Conservation (phyloP, 73 alveolate species). For the Paramecium primaurelia region DNA sequence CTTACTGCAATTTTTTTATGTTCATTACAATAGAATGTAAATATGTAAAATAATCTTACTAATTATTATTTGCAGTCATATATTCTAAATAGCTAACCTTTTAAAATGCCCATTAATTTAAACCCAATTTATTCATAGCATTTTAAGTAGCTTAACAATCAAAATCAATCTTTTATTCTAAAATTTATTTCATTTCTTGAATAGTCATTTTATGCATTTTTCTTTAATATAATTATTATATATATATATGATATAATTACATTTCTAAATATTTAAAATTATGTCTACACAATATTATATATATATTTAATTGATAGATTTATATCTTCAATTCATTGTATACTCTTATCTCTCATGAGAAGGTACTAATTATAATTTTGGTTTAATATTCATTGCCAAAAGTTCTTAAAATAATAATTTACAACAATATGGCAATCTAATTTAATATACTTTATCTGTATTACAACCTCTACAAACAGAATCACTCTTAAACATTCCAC, state of each 20-base stretch:
- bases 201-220: background rate
- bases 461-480: slow-evolving; percentile 78
- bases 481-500: slow-evolving; percentile 90
- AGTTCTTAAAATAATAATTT: slow-evolving; percentile 92
- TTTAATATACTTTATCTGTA: slow-evolving; percentile 41
- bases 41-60: background rate
- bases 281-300: too few species aligned
- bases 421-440: slow-evolving; percentile 96
- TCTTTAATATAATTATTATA: background rate
- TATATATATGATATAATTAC: background rate
- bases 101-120: background rate
- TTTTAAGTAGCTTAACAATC: background rate
- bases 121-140: background rate
- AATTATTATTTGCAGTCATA: background rate
- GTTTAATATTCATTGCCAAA: slow-evolving; percentile 66
- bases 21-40: background rate
- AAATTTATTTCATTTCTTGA: background rate
- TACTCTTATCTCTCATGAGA: slow-evolving; percentile 47
- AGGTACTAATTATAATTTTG: slow-evolving; percentile 59
- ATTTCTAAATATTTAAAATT: too few species aligned
- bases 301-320: slow-evolving; percentile 47
- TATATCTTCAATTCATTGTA: slow-evolving; percentile 11
- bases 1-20: background rate
- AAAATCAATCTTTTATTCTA: background rate
- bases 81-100: background rate